Evolutionary conservation across 768 basidiomycete species (phyloP).

Genomic region (Leccinellum rugosiceps): DNA sequence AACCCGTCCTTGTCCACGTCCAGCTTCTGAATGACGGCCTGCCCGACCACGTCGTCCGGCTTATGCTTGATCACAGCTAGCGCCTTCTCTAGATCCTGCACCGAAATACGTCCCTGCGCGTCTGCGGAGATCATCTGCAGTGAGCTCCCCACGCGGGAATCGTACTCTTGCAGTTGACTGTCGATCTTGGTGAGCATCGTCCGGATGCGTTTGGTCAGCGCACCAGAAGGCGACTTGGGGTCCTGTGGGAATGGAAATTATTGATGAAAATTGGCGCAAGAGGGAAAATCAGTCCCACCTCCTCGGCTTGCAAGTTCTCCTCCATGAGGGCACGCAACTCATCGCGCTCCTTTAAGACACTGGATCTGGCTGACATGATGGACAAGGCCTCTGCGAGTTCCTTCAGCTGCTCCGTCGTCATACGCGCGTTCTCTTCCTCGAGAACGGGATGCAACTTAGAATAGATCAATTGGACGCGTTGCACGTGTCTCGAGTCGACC

Average conservation of each 20-base stretch:
- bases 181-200: conserved; percentile 96
- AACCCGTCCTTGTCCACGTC: conserved; percentile 96
- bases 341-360: conserved; percentile 92
- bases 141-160: conserved; percentile 78
- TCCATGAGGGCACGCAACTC: conserved; percentile 91
- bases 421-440: conserved; percentile 75
- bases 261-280: not conserved
- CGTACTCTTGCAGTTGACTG: conserved; percentile 87
- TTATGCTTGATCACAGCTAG: conserved; percentile 90
- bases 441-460: conserved; percentile 59
- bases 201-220: conserved; percentile 94
- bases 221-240: conserved; percentile 76
- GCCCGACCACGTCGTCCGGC: conserved; percentile 86
- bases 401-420: conserved; percentile 94
- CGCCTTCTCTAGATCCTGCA: conserved; percentile 86
- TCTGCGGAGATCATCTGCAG: conserved; percentile 85
- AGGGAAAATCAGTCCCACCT: conserved; percentile 42
- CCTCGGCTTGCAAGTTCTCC: conserved; percentile 87
- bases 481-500: conserved; percentile 3
- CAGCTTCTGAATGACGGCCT: conserved; percentile 85
- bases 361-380: conserved; percentile 89
- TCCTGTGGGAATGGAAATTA: conserved; percentile 41
- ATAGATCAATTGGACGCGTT: not conserved
- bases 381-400: conserved; percentile 91
- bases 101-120: conserved; percentile 83